These are phyloP conservation scores for Chalaropsis ovoidea DNA, from an alignment of 2,329 filamentous ascomycete genomes.

Conservation along the genomic window DNA sequence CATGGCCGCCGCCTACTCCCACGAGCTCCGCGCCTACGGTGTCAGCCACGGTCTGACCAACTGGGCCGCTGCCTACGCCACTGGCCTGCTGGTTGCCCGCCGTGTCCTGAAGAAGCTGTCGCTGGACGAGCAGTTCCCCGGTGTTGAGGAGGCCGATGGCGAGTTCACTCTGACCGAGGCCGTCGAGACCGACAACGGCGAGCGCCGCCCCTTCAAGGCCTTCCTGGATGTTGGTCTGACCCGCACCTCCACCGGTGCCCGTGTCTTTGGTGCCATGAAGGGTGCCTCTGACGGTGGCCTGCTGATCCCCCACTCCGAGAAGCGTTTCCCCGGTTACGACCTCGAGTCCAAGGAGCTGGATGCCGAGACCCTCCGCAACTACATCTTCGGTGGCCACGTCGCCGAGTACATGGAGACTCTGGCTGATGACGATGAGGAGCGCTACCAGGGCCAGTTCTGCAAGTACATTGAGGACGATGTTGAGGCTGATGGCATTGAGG, in stretches of 20 bases:
- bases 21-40: slow-evolving; percentile 96
- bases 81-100: slow-evolving; percentile 92
- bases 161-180: slow-evolving; percentile 96
- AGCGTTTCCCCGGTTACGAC: slow-evolving; percentile 98
- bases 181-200: slow-evolving; percentile 76
- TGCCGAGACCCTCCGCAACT: slow-evolving; percentile 91
- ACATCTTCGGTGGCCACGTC: slow-evolving; percentile 97
- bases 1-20: slow-evolving; percentile 81
- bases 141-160: slow-evolving; percentile 94
- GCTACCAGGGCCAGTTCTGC: slow-evolving; percentile 96
- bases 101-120: slow-evolving; percentile 95
- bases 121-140: slow-evolving; percentile 81
- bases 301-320: slow-evolving; percentile 95
- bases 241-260: slow-evolving; percentile 95
- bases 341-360: slow-evolving; percentile 97
- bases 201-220: slow-evolving; percentile 98
- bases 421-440: slow-evolving; percentile 99
- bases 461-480: slow-evolving; percentile 96
- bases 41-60: slow-evolving; percentile 98
- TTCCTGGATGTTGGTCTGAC: slow-evolving; percentile 96
- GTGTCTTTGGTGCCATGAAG: slow-evolving; percentile 99
- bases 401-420: slow-evolving; percentile 99
- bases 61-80: slow-evolving; percentile 96
- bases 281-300: slow-evolving; percentile 97
- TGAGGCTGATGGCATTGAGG: slow-evolving; percentile 94